Conservation (phyloP, 805 yeast genomes). For the Kuraishia capsulata region DNA sequence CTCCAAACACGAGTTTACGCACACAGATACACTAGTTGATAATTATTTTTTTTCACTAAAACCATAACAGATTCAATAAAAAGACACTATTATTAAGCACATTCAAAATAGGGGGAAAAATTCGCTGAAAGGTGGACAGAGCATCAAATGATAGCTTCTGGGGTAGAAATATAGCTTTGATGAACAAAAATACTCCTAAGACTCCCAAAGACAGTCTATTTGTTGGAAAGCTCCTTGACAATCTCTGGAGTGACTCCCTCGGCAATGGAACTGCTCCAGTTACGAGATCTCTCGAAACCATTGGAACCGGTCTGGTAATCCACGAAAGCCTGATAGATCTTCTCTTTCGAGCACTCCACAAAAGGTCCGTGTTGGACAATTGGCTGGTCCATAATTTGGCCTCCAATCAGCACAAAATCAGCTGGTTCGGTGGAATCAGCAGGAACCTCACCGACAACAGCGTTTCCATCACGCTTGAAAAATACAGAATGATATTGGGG, state of each 20-base stretch:
- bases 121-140: too few relatives aligned
- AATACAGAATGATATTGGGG: conserved; percentile 45
- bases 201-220: too few relatives aligned
- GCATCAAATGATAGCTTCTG: too few relatives aligned
- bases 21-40: background rate
- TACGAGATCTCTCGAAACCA: conserved; percentile 60
- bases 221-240: background rate
- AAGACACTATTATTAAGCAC: too few relatives aligned
- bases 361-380: conserved; percentile 88
- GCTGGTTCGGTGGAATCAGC: conserved; percentile 31
- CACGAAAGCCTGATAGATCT: conserved; percentile 57
- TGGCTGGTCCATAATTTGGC: conserved; percentile 63
- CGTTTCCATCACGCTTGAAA: conserved; percentile 63
- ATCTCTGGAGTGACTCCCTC: conserved; percentile 15
- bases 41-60: too few relatives aligned
- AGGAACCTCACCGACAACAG: conserved; percentile 44
- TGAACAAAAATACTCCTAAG: too few relatives aligned
- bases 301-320: conserved; percentile 63
- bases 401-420: conserved; percentile 69
- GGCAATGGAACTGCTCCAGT: conserved; percentile 44
- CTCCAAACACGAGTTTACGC: background rate
- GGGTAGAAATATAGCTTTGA: too few relatives aligned
- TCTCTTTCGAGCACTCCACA: conserved; percentile 63
- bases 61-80: too few relatives aligned
- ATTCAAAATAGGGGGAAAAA: too few relatives aligned